These are phyloP conservation scores for Crithidia fasciculata DNA, from an alignment of 208 protist genomes.

Conservation along the genomic window DNA sequence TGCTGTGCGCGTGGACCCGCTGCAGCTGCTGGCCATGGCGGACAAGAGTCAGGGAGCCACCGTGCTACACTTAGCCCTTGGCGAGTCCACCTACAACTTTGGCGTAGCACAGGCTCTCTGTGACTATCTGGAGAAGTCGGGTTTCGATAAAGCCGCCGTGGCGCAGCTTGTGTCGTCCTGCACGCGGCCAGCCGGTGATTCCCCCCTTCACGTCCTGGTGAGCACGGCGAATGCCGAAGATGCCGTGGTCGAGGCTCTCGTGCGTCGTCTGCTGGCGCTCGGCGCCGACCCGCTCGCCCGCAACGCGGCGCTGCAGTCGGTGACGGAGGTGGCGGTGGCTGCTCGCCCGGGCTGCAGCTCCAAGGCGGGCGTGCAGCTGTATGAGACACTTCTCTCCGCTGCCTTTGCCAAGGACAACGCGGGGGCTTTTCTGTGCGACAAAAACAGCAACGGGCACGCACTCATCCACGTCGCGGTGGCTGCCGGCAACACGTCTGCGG, in stretches of 20 bases:
- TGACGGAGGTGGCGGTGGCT: slow-evolving; percentile 4
- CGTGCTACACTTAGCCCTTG: slow-evolving; percentile 43
- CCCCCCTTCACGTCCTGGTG: slow-evolving; percentile 48
- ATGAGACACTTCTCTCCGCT: slow-evolving; percentile 10
- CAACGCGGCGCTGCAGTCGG: slow-evolving; percentile 6
- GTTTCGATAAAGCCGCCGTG: not conserved
- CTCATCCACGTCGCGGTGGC: slow-evolving; percentile 50
- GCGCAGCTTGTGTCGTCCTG: slow-evolving; percentile 29
- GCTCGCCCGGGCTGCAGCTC: slow-evolving; percentile 3
- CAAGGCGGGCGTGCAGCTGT: slow-evolving; percentile 2
- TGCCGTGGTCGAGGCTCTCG: slow-evolving; percentile 32
- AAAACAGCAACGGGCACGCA: slow-evolving; percentile 30
- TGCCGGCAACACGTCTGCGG: slow-evolving; percentile 33
- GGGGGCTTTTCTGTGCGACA: slow-evolving; percentile 5
- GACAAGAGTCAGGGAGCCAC: slow-evolving; percentile 31
- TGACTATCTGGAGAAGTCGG: slow-evolving; percentile 31
- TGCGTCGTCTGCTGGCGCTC: slow-evolving; percentile 37
- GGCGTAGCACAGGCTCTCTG: slow-evolving; percentile 36
- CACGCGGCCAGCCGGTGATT: slow-evolving; percentile 21
- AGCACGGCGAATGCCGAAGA: slow-evolving; percentile 41
- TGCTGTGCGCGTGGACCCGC: slow-evolving; percentile 24
- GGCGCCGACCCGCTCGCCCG: slow-evolving; percentile 15
- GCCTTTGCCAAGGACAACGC: slow-evolving; percentile 7
- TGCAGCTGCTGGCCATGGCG: slow-evolving; percentile 32
- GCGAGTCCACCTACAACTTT: slow-evolving; percentile 40